These are phyloP conservation scores for Cucurbita ficifolia DNA, from an alignment of 306 rosid genomes.

Conservation along the genomic window DNA sequence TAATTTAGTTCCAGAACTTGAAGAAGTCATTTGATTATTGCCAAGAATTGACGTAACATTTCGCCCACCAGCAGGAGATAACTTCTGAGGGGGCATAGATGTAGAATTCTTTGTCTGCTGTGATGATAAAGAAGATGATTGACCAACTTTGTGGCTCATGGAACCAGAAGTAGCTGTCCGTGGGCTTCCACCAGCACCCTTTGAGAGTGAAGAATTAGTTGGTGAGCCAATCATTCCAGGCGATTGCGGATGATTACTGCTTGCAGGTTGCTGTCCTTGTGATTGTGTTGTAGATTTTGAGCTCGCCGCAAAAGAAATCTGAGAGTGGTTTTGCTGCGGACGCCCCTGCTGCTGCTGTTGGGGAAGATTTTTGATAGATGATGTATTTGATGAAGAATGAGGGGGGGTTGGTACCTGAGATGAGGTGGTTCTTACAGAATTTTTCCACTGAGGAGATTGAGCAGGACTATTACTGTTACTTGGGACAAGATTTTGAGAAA, in stretches of 20 bases:
- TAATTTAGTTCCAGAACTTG: conserved; percentile 33
- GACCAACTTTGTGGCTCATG: conserved; percentile 48
- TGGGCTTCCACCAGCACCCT: conserved; percentile 84
- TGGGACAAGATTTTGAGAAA: conserved; percentile 62
- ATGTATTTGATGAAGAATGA: conserved; percentile 36
- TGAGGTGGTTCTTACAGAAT: conserved; percentile 33
- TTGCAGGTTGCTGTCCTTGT: conserved; percentile 43
- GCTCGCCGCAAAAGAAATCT: conserved; percentile 74
- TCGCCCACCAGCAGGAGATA: conserved; percentile 78
- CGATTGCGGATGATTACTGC: conserved; percentile 55
- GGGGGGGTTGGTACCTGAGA: conserved; percentile 47
- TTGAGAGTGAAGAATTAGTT: conserved; percentile 69
- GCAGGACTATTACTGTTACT: conserved; percentile 43
- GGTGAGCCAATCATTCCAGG: conserved; percentile 76
- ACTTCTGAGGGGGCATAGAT: conserved; percentile 35
- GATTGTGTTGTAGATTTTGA: conserved; percentile 41
- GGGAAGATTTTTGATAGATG: conserved; percentile 39
- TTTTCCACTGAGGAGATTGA: conserved; percentile 91
- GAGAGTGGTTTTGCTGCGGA: conserved; percentile 51
- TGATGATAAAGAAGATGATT: conserved; percentile 44
- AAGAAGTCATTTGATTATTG: conserved; percentile 39
- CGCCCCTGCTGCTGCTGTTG: conserved; percentile 78
- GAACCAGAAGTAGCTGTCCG: conserved; percentile 50
- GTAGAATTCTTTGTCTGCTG: conserved; percentile 58
- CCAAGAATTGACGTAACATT: conserved; percentile 61